Percentiles rank a stretch among this genome's conserved stretches.
These are phyloP conservation scores for Penicillium corylophilum DNA, from an alignment of 2,329 filamentous ascomycete genomes.

Conservation along the genomic window DNA sequence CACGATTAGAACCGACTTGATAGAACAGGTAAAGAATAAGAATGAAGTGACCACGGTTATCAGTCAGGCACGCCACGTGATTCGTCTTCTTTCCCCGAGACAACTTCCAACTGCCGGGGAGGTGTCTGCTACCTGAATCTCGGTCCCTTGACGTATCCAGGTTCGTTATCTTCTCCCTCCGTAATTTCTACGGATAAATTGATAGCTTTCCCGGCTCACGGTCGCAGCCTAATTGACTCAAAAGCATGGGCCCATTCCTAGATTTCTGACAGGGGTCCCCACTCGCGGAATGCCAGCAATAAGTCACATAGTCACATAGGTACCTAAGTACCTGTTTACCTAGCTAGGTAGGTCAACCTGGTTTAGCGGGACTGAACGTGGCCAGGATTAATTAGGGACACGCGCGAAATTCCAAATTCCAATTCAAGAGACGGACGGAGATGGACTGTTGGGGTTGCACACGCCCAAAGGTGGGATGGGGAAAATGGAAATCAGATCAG, in stretches of 20 bases:
- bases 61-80: neutral
- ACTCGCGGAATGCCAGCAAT: neutral
- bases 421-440: neutral
- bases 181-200: neutral
- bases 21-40: neutral
- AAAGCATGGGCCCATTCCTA: neutral
- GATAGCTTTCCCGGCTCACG: neutral
- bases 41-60: neutral
- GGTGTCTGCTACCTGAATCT: neutral
- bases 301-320: neutral
- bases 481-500: neutral
- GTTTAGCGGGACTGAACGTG: neutral
- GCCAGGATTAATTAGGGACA: neutral
- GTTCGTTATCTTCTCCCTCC: neutral
- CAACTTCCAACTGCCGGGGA: neutral
- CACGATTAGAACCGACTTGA: neutral
- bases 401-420: neutral
- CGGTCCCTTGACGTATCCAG: neutral
- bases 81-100: neutral
- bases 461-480: neutral
- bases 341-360: neutral
- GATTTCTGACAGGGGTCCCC: neutral
- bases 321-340: neutral
- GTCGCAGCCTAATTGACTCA: neutral
- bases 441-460: slow-evolving; percentile 1